A percentile compares a stretch with the other conserved stretches of the same genome.
These are phyloP conservation scores for Backusella circina DNA, from an alignment of 192 early-diverging fungal genomes.

Conservation along the genomic window DNA sequence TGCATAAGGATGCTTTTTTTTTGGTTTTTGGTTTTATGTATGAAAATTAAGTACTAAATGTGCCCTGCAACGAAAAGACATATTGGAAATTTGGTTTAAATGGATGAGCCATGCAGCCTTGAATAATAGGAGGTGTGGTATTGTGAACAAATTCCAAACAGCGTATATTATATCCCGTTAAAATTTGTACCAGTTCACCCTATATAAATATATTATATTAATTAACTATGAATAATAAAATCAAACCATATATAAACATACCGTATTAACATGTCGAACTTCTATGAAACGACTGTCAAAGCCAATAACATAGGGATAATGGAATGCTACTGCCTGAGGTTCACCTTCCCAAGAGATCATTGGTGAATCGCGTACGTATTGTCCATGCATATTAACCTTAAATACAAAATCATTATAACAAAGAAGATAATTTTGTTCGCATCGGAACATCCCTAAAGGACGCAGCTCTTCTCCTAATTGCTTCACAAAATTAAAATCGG, in stretches of 20 bases:
- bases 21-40: neutral
- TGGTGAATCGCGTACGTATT: slow-evolving; percentile 21
- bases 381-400: slow-evolving; percentile 70
- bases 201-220: slow-evolving; percentile 2
- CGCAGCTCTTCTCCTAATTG: slow-evolving; percentile 68
- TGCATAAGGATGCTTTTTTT: neutral
- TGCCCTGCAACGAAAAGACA: slow-evolving; percentile 25
- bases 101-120: slow-evolving; percentile 30
- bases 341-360: slow-evolving; percentile 84
- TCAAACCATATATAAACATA: slow-evolving; percentile 9
- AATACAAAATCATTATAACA: slow-evolving; percentile 90
- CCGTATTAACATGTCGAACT: slow-evolving; percentile 78
- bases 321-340: slow-evolving; percentile 78
- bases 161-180: slow-evolving; percentile 54
- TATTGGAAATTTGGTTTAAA: slow-evolving; percentile 31
- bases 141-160: slow-evolving; percentile 46
- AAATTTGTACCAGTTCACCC: slow-evolving; percentile 49
- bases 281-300: slow-evolving; percentile 91
- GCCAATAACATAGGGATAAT: slow-evolving; percentile 85
- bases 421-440: slow-evolving; percentile 73
- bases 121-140: slow-evolving; percentile 24
- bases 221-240: slow-evolving; percentile 9
- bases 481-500: slow-evolving; percentile 73
- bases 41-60: neutral
- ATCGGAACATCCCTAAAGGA: slow-evolving; percentile 82